Base-by-base conservation (phyloP, 805 yeast genomes). In the Kodamaea neixiangensis region DNA sequence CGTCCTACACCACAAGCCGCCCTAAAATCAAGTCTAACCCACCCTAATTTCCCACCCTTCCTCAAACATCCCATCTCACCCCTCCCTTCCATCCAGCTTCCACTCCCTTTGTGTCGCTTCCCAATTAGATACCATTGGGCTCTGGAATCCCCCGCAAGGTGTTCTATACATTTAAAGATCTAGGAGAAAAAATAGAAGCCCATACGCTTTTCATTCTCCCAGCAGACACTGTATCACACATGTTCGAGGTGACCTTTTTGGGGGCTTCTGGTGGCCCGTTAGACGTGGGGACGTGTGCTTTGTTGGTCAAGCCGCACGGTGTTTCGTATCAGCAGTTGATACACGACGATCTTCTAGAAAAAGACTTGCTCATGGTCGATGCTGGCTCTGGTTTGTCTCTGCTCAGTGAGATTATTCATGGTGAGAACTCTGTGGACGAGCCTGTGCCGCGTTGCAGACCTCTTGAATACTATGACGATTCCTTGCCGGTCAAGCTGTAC, bases 191-290 rank as follows among this genome's bases (percentile, higher is more conserved):
- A 39, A 41, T 22, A 41, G 33, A 41, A 21, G 34, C 14, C 17
- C 21, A 41, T n/a, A 14, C 19, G 34, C 44, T n/a, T 25, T 25
- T 29, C 35, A 42, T n/a, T 42, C n/a, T n/a, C n/a, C n/a, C n/a
- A n/a, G n/a, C n/a, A n/a, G n/a, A n/a, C n/a, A n/a, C n/a, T n/a
- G n/a, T n/a, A n/a, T n/a, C n/a, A n/a, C n/a, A n/a, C n/a, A n/a
- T 48, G 51, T 85, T 85, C 61, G 88, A 86, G 53, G 58, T 87
- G 15, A 81, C 87, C 1, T 79, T 86, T 20, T 68, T 87, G 54
- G 97, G 97, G 5, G 80, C 88, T 19, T 80, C 89, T 2, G 97
- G 97, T 5, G 97, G 97, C 1, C 97, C 97, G 0, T 62, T 83
- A 10, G 94, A 88, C 29, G 79, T 84, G 5, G 70, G 76, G 14